A percentile compares a stretch with the other conserved stretches of the same genome.
Evolutionary conservation across 805 yeast genomes (phyloP).

Genomic region (Teunomyces kruisii): DNA sequence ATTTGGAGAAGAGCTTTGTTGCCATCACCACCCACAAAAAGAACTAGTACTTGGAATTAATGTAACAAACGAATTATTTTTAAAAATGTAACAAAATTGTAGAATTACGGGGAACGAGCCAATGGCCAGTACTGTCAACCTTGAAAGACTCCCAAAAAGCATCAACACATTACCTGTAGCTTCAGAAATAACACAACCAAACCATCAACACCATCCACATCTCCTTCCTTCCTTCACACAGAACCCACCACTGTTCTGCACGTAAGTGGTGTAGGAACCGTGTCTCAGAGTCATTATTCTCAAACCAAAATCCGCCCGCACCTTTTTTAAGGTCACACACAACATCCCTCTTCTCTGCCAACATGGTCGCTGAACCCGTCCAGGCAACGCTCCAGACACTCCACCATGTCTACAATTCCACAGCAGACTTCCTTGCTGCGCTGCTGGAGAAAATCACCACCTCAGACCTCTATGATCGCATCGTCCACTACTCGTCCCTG

Average conservation of each 20-base stretch:
- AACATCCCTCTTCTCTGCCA: background rate
- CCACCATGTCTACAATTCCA: constrained; percentile 18
- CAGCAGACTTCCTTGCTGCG: constrained; percentile 19
- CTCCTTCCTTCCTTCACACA: too few relatives aligned
- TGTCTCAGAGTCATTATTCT: background rate
- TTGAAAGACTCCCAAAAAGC: too few relatives aligned
- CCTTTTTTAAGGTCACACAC: background rate
- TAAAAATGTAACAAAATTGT: too few relatives aligned
- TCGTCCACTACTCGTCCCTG: constrained; percentile 4
- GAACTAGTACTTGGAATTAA: constrained; percentile 1
- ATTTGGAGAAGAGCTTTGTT: constrained; percentile 7
- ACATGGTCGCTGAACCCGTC: constrained; percentile 48
- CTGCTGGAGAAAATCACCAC: constrained; percentile 24
- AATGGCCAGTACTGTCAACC: too few relatives aligned
- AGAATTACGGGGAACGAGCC: too few relatives aligned
- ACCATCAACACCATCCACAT: too few relatives aligned
- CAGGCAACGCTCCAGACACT: constrained; percentile 35
- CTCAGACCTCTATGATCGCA: constrained; percentile 14
- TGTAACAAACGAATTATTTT: too few relatives aligned
- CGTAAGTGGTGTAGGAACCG: too few relatives aligned
- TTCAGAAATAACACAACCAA: too few relatives aligned
- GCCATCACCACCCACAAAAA: constrained; percentile 10
- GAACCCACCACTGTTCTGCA: too few relatives aligned
- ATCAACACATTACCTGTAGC: too few relatives aligned
- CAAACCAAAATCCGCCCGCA: background rate